phyloP scores from a whole-genome alignment of 2,329 filamentous ascomycete species.

The Canariomyces notabilis region DNA sequence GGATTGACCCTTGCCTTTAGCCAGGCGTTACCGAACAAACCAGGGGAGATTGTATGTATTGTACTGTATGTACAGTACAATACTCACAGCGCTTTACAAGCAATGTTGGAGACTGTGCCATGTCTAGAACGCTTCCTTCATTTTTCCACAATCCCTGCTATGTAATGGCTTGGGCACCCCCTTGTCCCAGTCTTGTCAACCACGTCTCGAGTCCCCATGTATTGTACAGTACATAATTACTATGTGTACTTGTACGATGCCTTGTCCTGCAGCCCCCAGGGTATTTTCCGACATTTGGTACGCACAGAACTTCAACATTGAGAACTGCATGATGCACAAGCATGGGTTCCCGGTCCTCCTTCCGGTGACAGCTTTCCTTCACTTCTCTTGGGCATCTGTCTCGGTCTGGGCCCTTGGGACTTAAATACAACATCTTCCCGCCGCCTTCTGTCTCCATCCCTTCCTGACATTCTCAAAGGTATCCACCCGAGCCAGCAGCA shows the following conservation, averaged over 20 bases:
- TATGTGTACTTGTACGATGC: conserved; percentile 10
- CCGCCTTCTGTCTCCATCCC: conserved; percentile 1
- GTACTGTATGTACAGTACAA: too few relatives aligned
- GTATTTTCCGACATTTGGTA: conserved; percentile 21
- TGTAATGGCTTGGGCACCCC: conserved; percentile 15
- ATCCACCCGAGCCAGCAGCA: conserved; percentile 1
- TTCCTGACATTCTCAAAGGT: conserved; percentile 10
- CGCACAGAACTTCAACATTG: conserved; percentile 1
- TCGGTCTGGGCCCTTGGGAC: conserved; percentile 12
- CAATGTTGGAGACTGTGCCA: background rate
- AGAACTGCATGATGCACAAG: conserved; percentile 19
- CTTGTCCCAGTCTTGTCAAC: conserved; percentile 16
- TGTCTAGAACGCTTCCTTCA: conserved; percentile 13
- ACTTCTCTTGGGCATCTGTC: conserved; percentile 7
- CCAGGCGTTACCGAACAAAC: too few relatives aligned
- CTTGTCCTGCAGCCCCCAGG: conserved; percentile 10
- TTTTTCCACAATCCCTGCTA: conserved; percentile 18
- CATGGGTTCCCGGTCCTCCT: conserved; percentile 20
- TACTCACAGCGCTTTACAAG: background rate
- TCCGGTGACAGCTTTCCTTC: conserved; percentile 14
- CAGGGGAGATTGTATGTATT: too few relatives aligned
- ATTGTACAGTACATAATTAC: too few relatives aligned
- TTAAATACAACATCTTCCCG: conserved; percentile 28
- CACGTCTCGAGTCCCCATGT: conserved; percentile 3
- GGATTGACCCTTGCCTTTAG: too few relatives aligned